Base-by-base conservation (phyloP, 169 alveolate species). In the Eimeria necatrix region DNA sequence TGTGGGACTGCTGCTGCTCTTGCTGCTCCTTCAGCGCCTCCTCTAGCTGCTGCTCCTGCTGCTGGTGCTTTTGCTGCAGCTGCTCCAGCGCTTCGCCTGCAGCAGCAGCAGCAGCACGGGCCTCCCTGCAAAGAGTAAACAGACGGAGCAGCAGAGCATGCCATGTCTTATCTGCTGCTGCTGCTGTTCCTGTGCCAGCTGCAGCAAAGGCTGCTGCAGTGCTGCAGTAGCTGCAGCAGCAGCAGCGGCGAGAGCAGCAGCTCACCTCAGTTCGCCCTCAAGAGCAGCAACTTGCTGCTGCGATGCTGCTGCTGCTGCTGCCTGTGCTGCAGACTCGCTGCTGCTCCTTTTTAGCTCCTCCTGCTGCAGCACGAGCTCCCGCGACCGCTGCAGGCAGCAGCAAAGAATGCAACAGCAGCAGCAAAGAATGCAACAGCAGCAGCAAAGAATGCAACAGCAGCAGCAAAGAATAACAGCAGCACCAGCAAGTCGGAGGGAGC, bases 341-440 rank as follows among this genome's bases (percentile, higher is more conserved):
- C 87, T 76, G 87, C 87, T 76, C 61, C 22, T 76, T 41, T 49
- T n/a, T 4, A 76, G 41, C 46, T 76, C 87, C 41, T 76, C 46
- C 61, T 76, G 61, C 87, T 49, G 87, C 87, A 14, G 87, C 61
- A 41, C 9, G 56, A 76, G 87, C 87, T 76, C n/a, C 22, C 53
- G 87, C 4, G 87, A 48, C 41, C 26, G 32, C 87, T 76, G 61
- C 1, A 76, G 32, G 87, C 87, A 76, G 85, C 85, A 9, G 85
- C 85, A 18, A 56, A 56, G 20, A 10, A 56, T 18, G 12, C 68
- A 41, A 18, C 56, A 26, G 24, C 20, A 74, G 81, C 52, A 32
- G 81, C 46, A 46, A 9, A 8, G 6, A 20, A 60, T 5, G 32
- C 24, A 20, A 60, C 71, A 24, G 52, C 81, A 71, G 52, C 81